These are phyloP conservation scores for Draba incana DNA, from an alignment of 345 rosid genomes.

Conservation along the genomic window DNA sequence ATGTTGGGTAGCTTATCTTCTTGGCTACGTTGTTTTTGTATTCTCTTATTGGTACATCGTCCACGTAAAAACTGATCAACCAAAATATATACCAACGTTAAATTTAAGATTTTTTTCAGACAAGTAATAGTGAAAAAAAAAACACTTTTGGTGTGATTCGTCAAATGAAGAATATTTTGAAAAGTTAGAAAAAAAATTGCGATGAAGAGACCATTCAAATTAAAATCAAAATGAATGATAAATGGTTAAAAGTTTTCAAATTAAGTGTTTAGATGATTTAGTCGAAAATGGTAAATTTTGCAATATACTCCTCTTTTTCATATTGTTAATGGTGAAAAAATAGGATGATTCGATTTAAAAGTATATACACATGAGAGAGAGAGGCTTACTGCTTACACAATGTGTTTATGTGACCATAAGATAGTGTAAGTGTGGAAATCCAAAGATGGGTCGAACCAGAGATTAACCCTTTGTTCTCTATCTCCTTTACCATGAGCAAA, in stretches of 20 bases:
- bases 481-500: slow-evolving; percentile 94
- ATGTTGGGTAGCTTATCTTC: slow-evolving; percentile 65
- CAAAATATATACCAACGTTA: background rate
- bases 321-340: background rate
- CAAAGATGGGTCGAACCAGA: slow-evolving; percentile 89
- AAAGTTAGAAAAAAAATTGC: too few relatives aligned
- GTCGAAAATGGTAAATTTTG: too few relatives aligned
- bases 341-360: too few relatives aligned
- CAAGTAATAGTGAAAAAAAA: too few relatives aligned
- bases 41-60: slow-evolving; percentile 82
- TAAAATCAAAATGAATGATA: too few relatives aligned
- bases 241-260: too few relatives aligned
- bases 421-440: slow-evolving; percentile 75
- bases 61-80: slow-evolving; percentile 67
- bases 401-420: slow-evolving; percentile 72
- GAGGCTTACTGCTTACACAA: slow-evolving; percentile 75
- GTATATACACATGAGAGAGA: background rate
- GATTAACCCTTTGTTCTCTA: slow-evolving; percentile 83
- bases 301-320: too few relatives aligned
- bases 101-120: background rate
- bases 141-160: too few relatives aligned
- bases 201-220: too few relatives aligned
- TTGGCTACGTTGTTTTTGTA: slow-evolving; percentile 81
- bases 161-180: too few relatives aligned
- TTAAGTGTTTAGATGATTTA: too few relatives aligned